Base-by-base conservation (phyloP, 106 monocot species). In the Allium cepa region DNA sequence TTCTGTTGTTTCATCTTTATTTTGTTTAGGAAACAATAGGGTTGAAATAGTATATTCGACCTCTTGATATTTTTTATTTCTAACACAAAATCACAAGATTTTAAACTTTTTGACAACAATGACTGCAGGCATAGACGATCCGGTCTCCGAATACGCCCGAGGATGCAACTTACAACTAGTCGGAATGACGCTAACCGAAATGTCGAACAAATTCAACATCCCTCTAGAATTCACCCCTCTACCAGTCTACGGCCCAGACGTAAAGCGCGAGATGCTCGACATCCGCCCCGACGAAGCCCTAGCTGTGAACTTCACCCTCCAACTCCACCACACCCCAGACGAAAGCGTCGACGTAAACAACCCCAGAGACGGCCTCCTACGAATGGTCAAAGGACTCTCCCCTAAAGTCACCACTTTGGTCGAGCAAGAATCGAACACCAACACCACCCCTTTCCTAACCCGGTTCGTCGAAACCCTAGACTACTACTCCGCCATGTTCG, bases 351-450 rank as follows among this genome's bases (percentile, higher is more conserved):
- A 96, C 16, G 85, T 91, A 55, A 76, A 77, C 67, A 96, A 96
- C 71, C 95, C 95, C 0, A 76, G 95, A 13, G 95, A 96, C 49
- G 91, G 91, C 13, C 60, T 96, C 71, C 83, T 96, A 15, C 64
- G 95, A 61, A 88, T 91, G 91, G 91, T 96, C 53, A 96, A 86
- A 67, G 79, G 83, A n/a, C 48, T 96, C 60, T 85, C 83, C 0
- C 95, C 95, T 0, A 91, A 82, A 57, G 88, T 96, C 48, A 80
- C 67, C 0, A 96, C 95, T 0, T 46, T 96, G 50, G 95, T 96
- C 57, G 95, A 96, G 76, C 95, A 96, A 68, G 95, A 96, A 57
- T 96, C 95, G 0, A 91, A 91, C 80, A 94, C 87, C 26, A 90
- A 94, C 77, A 83, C 82, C 9, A 79, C 94, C 10, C 88, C 90